phyloP scores from a whole-genome alignment of 345 rosid genomes.

The Populus pruinosa region DNA sequence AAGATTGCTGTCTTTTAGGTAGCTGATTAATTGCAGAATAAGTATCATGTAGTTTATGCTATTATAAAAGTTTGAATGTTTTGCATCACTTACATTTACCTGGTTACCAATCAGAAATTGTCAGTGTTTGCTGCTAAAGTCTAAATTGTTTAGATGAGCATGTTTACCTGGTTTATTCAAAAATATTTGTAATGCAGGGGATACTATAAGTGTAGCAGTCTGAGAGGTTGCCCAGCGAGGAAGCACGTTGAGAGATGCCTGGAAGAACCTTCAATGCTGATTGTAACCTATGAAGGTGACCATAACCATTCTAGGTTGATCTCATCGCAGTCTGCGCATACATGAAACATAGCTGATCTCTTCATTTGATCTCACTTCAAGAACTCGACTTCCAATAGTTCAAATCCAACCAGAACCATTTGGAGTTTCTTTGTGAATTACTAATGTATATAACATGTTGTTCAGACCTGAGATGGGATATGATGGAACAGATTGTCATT shows the following conservation, averaged over 20 bases:
- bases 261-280: slow-evolving; percentile 72
- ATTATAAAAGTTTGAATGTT: background rate
- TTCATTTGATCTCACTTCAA: background rate
- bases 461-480: slow-evolving; percentile 3
- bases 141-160: background rate
- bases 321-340: slow-evolving; percentile 52
- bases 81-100: background rate
- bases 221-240: slow-evolving; percentile 84
- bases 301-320: slow-evolving; percentile 64
- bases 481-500: background rate
- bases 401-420: background rate
- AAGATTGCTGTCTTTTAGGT: background rate
- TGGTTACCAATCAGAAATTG: background rate
- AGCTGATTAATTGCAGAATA: background rate
- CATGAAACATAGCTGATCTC: slow-evolving; percentile 25
- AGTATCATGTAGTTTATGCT: background rate
- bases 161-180: background rate
- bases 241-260: slow-evolving; percentile 81
- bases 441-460: slow-evolving; percentile 5
- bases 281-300: slow-evolving; percentile 76
- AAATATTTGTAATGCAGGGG: slow-evolving; percentile 44
- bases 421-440: slow-evolving; percentile 8
- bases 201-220: slow-evolving; percentile 76
- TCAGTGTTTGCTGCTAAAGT: background rate
- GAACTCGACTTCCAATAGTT: background rate